Base-by-base conservation (phyloP, 345 rosid species). In the Microthlaspi erraticum region DNA sequence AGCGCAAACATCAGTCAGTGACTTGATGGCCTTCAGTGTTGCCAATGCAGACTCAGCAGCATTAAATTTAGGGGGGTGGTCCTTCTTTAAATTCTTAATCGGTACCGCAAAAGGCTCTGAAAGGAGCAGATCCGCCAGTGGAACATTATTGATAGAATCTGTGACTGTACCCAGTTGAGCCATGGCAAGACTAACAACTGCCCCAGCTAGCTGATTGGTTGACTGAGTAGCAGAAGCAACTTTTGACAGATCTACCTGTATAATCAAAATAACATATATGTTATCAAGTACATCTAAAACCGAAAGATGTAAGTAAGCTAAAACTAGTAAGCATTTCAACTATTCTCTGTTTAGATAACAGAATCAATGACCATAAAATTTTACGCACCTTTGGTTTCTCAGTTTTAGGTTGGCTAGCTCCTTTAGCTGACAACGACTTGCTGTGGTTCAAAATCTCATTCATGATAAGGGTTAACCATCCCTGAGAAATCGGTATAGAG, bases 41-140 rank as follows among this genome's bases (percentile, higher is more conserved):
- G 93, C 93, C 71, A 84, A 44, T 20, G 99, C 99, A 75, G 92
- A 88, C 82, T 91, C 99, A 9, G 92, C 87, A 53, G 85, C 96
- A 77, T 85, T 80, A 72, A 83, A 82, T 74, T 87, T 91, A 45
- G 91, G 81, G 11, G 64, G 45, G 16, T 49, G 76, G 51, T 88
- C 96, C 70, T 89, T 94, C 83, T 89, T 94, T 19, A 87, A 70
- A 70, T 79, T 88, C 72, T 84, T 88, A 65, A 74, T 70, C 20
- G 88, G 87, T 65, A 74, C 89, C 3, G 81, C 78, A 76, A 91
- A 89, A 73, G 97, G 99, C 73, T 94, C 96, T 71, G 85, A 79
- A 64, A 88, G 84, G 71, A 94, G 92, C 77, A 94, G 89, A 84
- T 94, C 96, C 74, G 79, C 82, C 71, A 94, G 79, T 54, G 90